Base-by-base conservation (phyloP, 805 yeast species). In the Maudiozyma pseudohumilis region DNA sequence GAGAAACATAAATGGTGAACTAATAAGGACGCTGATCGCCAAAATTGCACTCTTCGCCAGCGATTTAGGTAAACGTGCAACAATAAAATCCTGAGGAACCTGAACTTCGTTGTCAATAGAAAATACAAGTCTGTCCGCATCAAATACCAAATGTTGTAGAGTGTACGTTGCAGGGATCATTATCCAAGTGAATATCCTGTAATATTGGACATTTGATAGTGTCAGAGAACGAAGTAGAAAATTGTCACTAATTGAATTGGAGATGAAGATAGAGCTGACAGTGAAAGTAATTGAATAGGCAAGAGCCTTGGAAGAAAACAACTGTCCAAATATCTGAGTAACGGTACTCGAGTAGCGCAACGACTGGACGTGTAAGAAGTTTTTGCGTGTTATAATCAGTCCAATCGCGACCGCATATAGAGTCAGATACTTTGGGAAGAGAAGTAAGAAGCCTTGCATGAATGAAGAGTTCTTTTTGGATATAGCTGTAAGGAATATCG, bases 101-200 rank as follows among this genome's bases (percentile, higher is more conserved):
- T 64, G 56, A 30, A 62, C 60, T 44, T 61, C 63, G 21, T 45
- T 47, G 2, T 64, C 68, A 41, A 63, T 59, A 3, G 52, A 47
- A 54, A 79, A 71, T 2, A 58, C 52, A 29, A 81, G 59, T 40
- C 73, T 66, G 53, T 76, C 77, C 43, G 74, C 62, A 51, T 77
- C 80, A 40, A 73, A 66, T 0, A 71, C 46, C 11, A 72, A 46
- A 49, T 72, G 80, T 42, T 72, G 76, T 2, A 64, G 35, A 6
- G 77, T 49, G 53, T 79, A 81, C 6, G 65, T 25, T 0, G 65
- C 23, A 0, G 75, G 70, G 6, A 68, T 48, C 19, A 64, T 53
- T 1, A 60, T 9, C 19, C 70, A 60, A 31, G 61, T 65, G 48
- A 42, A 43, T 11, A 50, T 27, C 42, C 45, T 54, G 33, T 38